phyloP scores from a whole-genome alignment of 352 stramenopile genomes.

The Phytophthora gonapodyides region DNA sequence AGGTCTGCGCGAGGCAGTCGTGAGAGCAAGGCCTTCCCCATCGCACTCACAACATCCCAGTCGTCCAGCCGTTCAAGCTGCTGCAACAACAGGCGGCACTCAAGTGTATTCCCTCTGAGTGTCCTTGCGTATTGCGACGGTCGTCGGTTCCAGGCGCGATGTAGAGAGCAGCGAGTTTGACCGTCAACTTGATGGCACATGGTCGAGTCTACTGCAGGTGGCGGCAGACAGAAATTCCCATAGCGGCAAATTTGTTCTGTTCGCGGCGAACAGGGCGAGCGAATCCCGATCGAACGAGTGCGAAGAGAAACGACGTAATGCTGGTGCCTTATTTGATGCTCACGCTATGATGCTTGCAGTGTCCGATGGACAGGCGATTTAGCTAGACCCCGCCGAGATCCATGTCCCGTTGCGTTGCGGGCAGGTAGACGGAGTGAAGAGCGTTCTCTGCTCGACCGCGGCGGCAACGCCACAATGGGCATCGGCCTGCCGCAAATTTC shows the following conservation, averaged over 20 bases:
- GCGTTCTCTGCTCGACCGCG: no score
- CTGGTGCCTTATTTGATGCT: not conserved
- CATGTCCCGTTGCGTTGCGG: no score
- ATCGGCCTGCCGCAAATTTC: no score
- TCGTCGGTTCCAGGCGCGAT: constrained; percentile 17
- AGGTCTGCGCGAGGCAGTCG: not conserved
- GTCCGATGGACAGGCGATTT: no score
- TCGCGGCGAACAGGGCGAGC: constrained; percentile 15
- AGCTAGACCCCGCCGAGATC: no score
- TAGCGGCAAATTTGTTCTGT: constrained; percentile 10
- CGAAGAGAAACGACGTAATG: not conserved
- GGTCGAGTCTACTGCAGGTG: no score
- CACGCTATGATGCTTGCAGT: no score
- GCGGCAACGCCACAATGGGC: no score
- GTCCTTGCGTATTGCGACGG: constrained; percentile 2
- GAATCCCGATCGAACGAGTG: not conserved
- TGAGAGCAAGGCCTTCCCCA: constrained; percentile 8
- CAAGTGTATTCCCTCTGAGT: constrained; percentile 9
- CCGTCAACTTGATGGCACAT: no score
- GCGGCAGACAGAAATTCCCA: constrained; percentile 16
- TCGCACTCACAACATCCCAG: constrained; percentile 7
- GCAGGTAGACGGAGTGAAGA: no score
- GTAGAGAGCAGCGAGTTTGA: constrained; percentile 1
- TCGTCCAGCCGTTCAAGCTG: constrained; percentile 22
- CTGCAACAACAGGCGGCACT: not conserved